phyloP scores from a whole-genome alignment of 176 grass and related monocot species.

The Tuctoria greenei region DNA sequence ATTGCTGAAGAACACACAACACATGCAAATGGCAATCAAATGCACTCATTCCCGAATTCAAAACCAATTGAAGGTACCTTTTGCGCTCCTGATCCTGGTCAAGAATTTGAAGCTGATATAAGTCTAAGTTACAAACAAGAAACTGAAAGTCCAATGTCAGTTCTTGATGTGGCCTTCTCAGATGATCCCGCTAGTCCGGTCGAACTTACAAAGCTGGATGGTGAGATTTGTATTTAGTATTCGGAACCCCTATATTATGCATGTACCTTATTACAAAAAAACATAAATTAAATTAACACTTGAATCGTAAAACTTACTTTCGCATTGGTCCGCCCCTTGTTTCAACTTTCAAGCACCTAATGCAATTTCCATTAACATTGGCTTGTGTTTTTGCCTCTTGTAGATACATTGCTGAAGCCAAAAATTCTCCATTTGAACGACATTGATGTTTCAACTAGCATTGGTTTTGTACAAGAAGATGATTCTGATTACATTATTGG shows the following conservation, averaged over 20 bases:
- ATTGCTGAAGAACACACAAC: conserved; percentile 15
- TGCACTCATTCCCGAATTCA: conserved; percentile 36
- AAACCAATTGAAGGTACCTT: conserved; percentile 39
- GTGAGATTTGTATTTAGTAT: conserved; percentile 45
- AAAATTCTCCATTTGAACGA: conserved; percentile 35
- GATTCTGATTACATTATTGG: conserved; percentile 8
- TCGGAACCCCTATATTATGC: background rate
- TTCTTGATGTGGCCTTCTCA: conserved; percentile 61
- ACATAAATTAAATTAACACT: background rate
- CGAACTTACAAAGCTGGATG: conserved; percentile 44
- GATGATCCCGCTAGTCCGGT: conserved; percentile 40
- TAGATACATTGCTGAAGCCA: conserved; percentile 36
- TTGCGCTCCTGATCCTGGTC: conserved; percentile 22
- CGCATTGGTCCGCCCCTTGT: background rate
- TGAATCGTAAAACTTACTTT: background rate
- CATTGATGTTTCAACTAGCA: background rate
- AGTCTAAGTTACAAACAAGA: conserved; percentile 38
- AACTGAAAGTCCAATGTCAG: conserved; percentile 57
- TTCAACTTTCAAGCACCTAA: background rate
- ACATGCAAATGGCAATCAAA: conserved; percentile 9
- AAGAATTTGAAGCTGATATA: conserved; percentile 37
- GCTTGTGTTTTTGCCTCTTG: background rate
- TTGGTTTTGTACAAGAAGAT: background rate
- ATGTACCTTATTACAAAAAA: background rate
- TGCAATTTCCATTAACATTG: background rate